These are phyloP conservation scores for Pleurostoma richardsiae DNA, from an alignment of 2,329 filamentous ascomycete species.

Conservation along the genomic window DNA sequence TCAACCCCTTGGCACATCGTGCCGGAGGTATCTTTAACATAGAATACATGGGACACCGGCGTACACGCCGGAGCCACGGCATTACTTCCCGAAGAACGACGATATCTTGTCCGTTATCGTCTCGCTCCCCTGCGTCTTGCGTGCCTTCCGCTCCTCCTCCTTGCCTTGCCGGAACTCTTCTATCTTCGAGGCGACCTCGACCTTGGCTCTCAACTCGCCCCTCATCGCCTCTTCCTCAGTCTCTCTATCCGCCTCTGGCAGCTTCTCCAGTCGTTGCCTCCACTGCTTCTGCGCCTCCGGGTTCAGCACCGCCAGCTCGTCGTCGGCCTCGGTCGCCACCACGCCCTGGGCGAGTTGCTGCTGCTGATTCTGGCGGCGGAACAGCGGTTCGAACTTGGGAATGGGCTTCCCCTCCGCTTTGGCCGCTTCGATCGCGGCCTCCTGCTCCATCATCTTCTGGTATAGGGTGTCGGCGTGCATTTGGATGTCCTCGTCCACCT, in stretches of 20 bases:
- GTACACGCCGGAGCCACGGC: not conserved
- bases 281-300: constrained; percentile 45
- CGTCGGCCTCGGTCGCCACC: constrained; percentile 7
- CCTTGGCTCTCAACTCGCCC: constrained; percentile 56
- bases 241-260: constrained; percentile 52
- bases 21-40: too few species aligned
- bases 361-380: constrained; percentile 26
- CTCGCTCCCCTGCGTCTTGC: constrained; percentile 51
- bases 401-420: constrained; percentile 53
- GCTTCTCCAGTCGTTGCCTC: constrained; percentile 50
- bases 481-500: constrained; percentile 82
- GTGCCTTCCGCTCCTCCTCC: constrained; percentile 44
- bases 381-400: constrained; percentile 54
- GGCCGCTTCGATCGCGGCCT: constrained; percentile 66
- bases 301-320: constrained; percentile 22
- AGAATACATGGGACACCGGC: too few species aligned
- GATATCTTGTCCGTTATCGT: constrained; percentile 35
- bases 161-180: constrained; percentile 51
- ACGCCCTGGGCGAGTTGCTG: constrained; percentile 3
- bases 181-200: constrained; percentile 53
- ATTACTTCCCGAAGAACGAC: constrained; percentile 16
- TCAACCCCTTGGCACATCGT: too few species aligned
- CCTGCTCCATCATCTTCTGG: constrained; percentile 79
- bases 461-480: constrained; percentile 93
- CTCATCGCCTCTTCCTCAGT: constrained; percentile 60